Conservation (phyloP, 345 rosid genomes). For the Durio zibethinus region DNA sequence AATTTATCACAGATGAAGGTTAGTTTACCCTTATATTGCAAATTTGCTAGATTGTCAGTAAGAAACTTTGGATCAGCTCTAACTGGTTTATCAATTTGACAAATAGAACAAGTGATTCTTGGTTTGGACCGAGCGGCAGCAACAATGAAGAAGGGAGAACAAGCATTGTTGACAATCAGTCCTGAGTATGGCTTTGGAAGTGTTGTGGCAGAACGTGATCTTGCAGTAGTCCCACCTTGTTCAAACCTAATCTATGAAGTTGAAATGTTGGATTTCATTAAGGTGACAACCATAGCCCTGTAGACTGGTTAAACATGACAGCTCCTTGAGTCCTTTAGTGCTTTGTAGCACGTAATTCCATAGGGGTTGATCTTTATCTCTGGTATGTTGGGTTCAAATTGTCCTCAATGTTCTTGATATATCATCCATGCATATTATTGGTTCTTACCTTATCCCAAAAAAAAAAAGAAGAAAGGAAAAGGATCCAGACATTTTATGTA, state of each 20-base stretch:
- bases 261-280: slow-evolving; percentile 44
- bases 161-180: slow-evolving; percentile 36
- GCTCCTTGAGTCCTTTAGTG: neutral
- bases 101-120: slow-evolving; percentile 43
- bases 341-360: neutral
- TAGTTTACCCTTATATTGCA: neutral
- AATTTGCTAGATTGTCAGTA: neutral
- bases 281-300: slow-evolving; percentile 27
- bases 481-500: neutral
- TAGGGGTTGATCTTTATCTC: neutral
- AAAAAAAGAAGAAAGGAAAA: neutral
- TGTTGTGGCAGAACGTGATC: slow-evolving; percentile 32
- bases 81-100: neutral
- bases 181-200: slow-evolving; percentile 56
- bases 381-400: neutral
- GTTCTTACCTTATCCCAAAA: neutral
- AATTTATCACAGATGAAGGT: slow-evolving; percentile 59
- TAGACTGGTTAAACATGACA: neutral
- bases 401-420: neutral
- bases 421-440: neutral
- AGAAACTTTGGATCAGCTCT: neutral
- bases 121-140: slow-evolving; percentile 49
- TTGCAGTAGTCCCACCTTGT: slow-evolving; percentile 38
- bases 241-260: slow-evolving; percentile 44
- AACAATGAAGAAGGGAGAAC: slow-evolving; percentile 56